Percentiles rank a stretch among this genome's conserved stretches.
Evolutionary conservation across 176 grass and related monocot genomes (phyloP).

Genomic region (Musa beccarii): DNA sequence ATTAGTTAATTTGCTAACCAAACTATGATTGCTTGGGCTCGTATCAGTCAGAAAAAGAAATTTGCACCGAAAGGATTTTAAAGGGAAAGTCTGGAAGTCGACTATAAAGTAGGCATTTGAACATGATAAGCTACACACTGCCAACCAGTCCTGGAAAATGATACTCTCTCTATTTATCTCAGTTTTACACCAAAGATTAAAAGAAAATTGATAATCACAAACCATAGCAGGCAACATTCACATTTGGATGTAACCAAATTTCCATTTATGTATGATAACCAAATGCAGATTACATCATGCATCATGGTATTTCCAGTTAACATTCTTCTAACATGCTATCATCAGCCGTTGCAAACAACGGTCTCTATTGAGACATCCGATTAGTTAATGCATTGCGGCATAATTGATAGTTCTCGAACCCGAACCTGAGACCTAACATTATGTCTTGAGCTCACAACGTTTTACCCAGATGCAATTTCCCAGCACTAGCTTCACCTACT

Average conservation of each 20-base stretch:
- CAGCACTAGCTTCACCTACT: background rate
- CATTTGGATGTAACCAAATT: background rate
- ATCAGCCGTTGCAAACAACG: too few relatives aligned
- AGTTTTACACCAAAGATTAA: background rate
- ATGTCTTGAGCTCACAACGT: background rate
- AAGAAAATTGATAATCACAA: background rate
- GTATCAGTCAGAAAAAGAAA: too few relatives aligned
- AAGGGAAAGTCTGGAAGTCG: too few relatives aligned
- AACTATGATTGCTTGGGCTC: too few relatives aligned
- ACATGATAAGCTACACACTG: too few relatives aligned
- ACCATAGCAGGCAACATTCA: background rate
- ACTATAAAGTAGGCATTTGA: too few relatives aligned
- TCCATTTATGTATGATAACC: background rate
- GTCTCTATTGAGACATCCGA: background rate
- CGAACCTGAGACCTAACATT: background rate
- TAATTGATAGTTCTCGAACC: background rate
- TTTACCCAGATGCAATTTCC: background rate
- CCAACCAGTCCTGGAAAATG: too few relatives aligned
- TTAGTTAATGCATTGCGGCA: background rate
- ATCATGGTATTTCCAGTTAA: background rate
- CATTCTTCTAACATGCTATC: background rate
- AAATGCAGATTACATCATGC: background rate
- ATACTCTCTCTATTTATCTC: too few relatives aligned
- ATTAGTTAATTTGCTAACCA: too few relatives aligned
- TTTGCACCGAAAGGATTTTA: too few relatives aligned